Base-by-base conservation (phyloP, 2,329 filamentous ascomycete genomes). In the Sarocladium strictum region DNA sequence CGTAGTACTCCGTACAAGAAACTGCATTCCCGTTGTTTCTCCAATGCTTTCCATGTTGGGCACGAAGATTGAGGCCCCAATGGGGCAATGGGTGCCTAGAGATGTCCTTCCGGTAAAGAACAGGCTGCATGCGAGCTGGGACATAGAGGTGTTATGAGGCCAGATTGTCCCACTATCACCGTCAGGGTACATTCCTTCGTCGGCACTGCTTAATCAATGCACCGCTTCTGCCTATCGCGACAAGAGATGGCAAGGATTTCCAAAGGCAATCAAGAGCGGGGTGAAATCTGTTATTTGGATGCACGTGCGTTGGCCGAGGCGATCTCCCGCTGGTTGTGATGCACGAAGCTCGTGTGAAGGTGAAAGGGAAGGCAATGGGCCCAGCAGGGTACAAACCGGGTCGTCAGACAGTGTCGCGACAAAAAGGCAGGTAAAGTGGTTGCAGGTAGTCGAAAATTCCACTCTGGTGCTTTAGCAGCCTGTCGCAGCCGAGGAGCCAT, bases 401-500 rank as follows among this genome's bases (percentile, higher is more conserved):
- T 3, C 24, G 3, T 15, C 5, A 3, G 21, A 23, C 43, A 11
- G n/a, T 14, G 23, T 15, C 10, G 23, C 24, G 43, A 35, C 27
- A 33, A 14, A 33, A 14, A 51, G 47, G 47, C 47, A 51, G 47
- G 47, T 35, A 51, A 51, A 51, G 47, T 51, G 47, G 27, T 32
- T 51, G 47, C 47, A 51, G 26, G 29, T 15, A 35, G 29, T 10
- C 47, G 23, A 10, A 12, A 21, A 19, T 49, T 51, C 47, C 47
- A 51, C 47, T 35, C 47, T 10, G 26, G n/a, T 49, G 47, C 24
- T 15, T 21, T 51, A 51, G 47, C 35, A 7, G 11, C 26, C 4
- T 32, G 26, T 51, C 27, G 47, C 19, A 51, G 47, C 29, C 47
- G 47, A 35, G 23, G 47, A 35, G 27, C 47, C 47, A 51, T 33